Evolutionary conservation across 305 asterid genomes (phyloP).

Genomic region (Fraxinus angustifolia): DNA sequence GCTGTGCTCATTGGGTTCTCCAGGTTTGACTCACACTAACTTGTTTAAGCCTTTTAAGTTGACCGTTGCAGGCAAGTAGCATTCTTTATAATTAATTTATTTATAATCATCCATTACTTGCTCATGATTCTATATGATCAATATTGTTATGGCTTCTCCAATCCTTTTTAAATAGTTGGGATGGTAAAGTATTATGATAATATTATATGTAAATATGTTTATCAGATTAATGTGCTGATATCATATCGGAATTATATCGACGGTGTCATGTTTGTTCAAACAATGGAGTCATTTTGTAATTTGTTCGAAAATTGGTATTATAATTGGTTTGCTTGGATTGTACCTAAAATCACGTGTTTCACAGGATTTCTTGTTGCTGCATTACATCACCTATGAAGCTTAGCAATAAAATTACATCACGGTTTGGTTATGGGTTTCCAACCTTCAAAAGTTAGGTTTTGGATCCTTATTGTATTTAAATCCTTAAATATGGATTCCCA

Average conservation of each 20-base stretch:
- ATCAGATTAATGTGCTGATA: not conserved
- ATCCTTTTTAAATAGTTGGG: not conserved
- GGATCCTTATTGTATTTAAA: not conserved
- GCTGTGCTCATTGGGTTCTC: slow-evolving; percentile 74
- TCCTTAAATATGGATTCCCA: not conserved
- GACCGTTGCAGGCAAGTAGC: not conserved
- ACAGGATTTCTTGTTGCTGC: not conserved
- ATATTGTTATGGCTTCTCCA: not conserved
- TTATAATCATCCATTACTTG: not conserved
- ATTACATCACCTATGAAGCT: not conserved
- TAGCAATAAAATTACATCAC: not conserved
- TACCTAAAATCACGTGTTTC: slow-evolving; percentile 11
- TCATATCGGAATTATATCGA: not conserved
- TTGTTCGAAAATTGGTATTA: not conserved
- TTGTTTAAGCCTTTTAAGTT: not conserved
- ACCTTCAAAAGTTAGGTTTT: not conserved
- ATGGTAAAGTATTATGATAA: not conserved
- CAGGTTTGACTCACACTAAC: slow-evolving; percentile 40
- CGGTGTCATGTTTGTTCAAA: not conserved
- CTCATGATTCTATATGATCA: not conserved
- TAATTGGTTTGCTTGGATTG: not conserved
- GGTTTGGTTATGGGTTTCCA: not conserved
- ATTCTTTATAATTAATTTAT: not conserved
- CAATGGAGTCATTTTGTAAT: not conserved
- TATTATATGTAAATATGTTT: slow-evolving; percentile 1